A percentile compares a stretch with the other conserved stretches of the same genome.
Conservation (phyloP, 2,329 filamentous ascomycete species). For the Scopulariopsis brevicaulis region DNA sequence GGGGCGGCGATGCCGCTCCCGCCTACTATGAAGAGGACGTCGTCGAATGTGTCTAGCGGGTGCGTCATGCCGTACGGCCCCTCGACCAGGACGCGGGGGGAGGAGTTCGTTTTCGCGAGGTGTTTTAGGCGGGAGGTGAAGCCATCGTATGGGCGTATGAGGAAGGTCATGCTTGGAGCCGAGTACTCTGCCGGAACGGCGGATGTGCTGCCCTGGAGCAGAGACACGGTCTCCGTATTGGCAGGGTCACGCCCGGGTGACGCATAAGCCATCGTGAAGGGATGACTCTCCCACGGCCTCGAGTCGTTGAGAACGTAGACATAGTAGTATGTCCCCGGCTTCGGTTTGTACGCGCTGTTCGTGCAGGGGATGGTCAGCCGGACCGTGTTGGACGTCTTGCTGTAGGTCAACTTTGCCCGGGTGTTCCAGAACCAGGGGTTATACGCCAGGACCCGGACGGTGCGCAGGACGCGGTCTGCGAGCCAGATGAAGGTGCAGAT, state of each 20-base stretch:
- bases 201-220: slow-evolving; percentile 13
- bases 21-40: slow-evolving; percentile 29
- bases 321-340: slow-evolving; percentile 32
- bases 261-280: slow-evolving; percentile 29
- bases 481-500: slow-evolving; percentile 35
- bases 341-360: slow-evolving; percentile 19
- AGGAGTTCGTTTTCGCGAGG: slow-evolving; percentile 11
- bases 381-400: slow-evolving; percentile 26
- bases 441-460: slow-evolving; percentile 27
- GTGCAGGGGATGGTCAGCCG: slow-evolving; percentile 24
- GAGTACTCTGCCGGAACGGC: neutral
- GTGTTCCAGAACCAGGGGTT: slow-evolving; percentile 25
- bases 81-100: slow-evolving; percentile 25
- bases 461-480: slow-evolving; percentile 32
- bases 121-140: slow-evolving; percentile 27
- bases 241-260: neutral
- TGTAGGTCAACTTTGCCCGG: slow-evolving; percentile 20
- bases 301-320: slow-evolving; percentile 26
- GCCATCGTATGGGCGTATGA: slow-evolving; percentile 32
- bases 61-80: slow-evolving; percentile 31
- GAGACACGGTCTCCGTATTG: slow-evolving; percentile 18
- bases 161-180: slow-evolving; percentile 21
- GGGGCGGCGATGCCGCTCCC: slow-evolving; percentile 32
- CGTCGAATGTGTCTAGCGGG: slow-evolving; percentile 23
- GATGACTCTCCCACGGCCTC: slow-evolving; percentile 36